These are phyloP conservation scores for Cephalotrichum gorgonifer DNA, from an alignment of 2,329 filamentous ascomycete genomes.

Conservation along the genomic window DNA sequence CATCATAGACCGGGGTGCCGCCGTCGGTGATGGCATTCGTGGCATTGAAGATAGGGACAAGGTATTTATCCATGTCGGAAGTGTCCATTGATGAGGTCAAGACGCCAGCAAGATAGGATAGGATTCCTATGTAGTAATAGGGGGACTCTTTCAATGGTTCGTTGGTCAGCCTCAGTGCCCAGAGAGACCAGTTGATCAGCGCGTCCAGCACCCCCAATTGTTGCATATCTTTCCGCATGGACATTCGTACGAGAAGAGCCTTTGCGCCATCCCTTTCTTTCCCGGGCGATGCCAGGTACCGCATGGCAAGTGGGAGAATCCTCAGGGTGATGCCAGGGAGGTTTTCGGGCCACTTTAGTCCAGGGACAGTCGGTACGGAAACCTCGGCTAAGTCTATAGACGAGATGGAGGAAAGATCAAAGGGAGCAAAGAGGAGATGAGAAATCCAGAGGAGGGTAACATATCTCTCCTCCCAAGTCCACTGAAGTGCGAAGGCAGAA, in stretches of 20 bases:
- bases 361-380: constrained; percentile 28
- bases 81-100: constrained; percentile 60
- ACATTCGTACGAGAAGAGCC: constrained; percentile 66
- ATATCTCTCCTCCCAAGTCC: constrained; percentile 84
- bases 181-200: constrained; percentile 62
- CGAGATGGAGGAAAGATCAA: constrained; percentile 82
- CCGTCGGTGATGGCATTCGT: constrained; percentile 47
- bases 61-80: constrained; percentile 59
- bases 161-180: constrained; percentile 37
- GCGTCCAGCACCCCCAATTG: constrained; percentile 56
- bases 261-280: constrained; percentile 90
- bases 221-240: constrained; percentile 85
- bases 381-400: constrained; percentile 39
- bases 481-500: constrained; percentile 16
- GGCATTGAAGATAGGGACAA: constrained; percentile 55
- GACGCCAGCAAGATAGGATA: constrained; percentile 71
- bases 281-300: constrained; percentile 63
- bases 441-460: constrained; percentile 80
- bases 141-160: constrained; percentile 30
- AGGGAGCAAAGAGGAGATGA: constrained; percentile 74
- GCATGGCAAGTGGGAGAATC: constrained; percentile 59
- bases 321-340: constrained; percentile 62
- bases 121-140: constrained; percentile 67
- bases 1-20: constrained; percentile 29
- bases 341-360: constrained; percentile 44